Percentiles rank a stretch among this genome's conserved stretches.
These are phyloP conservation scores for Capsicum baccatum DNA, from an alignment of 257 asterid genomes.

Conservation along the genomic window DNA sequence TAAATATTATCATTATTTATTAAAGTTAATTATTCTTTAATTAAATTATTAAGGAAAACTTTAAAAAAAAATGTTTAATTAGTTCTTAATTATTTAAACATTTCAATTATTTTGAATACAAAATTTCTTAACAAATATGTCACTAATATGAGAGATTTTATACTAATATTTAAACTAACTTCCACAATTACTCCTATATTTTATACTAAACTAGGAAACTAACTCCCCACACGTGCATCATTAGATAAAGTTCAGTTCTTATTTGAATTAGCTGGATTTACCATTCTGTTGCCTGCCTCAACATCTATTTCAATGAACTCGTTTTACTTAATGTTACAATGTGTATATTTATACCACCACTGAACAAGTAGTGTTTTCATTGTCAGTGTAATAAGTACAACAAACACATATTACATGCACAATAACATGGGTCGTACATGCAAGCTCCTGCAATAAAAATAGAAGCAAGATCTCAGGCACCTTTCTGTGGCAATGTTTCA, in stretches of 20 bases:
- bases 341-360: neutral
- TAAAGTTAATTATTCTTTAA: too few relatives aligned
- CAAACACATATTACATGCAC: slow-evolving; percentile 17
- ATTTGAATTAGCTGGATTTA: neutral
- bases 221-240: neutral
- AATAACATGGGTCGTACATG: neutral
- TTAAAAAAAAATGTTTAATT: too few relatives aligned
- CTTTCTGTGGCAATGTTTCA: slow-evolving; percentile 94
- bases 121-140: too few relatives aligned
- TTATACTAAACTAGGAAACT: too few relatives aligned
- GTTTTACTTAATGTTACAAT: neutral
- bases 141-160: too few relatives aligned
- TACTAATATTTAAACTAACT: too few relatives aligned
- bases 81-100: too few relatives aligned
- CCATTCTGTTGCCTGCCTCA: neutral
- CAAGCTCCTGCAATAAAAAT: slow-evolving; percentile 7
- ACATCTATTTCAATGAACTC: neutral
- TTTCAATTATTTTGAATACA: too few relatives aligned
- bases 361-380: neutral
- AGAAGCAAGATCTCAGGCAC: slow-evolving; percentile 51
- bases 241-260: neutral
- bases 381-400: neutral
- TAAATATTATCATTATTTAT: too few relatives aligned
- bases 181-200: too few relatives aligned
- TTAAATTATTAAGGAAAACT: too few relatives aligned